Base-by-base conservation (phyloP, 257 asterid species). In the Osmanthus fragrans region DNA sequence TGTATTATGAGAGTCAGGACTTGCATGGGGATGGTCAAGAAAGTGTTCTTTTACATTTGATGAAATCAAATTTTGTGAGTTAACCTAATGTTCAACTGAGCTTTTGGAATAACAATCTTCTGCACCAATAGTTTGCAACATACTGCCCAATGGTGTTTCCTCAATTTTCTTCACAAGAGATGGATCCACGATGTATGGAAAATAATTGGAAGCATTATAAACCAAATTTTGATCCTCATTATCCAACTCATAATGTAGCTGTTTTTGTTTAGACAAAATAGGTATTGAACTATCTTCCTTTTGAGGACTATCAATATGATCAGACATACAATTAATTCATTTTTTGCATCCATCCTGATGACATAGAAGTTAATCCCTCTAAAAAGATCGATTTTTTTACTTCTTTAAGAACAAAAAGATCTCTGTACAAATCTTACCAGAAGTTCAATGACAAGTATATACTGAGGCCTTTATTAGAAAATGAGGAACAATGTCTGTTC, bases 61-160 rank as follows among this genome's bases (percentile, higher is more conserved):
- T 1, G 71, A 70, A 68, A 34, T 69, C 34, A 79, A 58, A 75
- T 81, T 78, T 67, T 73, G 87, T 58, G 85, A 81, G 58, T 74
- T 23, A 66, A 54, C 64, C 79, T 79, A 84, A 73, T 78, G 70
- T 67, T 80, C 77, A 42, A 29, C 75, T 37, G 82, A 79, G 76
- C 65, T 71, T 63, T 70, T 45, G 27, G 82, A 27, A 71, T 67
- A 58, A 67, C 79, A 29, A 64, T 76, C 88, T 80, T 83, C 86
- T 18, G 79, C 82, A 33, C 65, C 69, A 34, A 70, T 74, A 58
- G 58, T 45, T 76, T 79, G 70, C 77, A 83, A 77, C 54, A 25
- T 66, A 79, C 27, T 16, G 74, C 37, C 37, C 42, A 72, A 37
- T 11, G 85, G 73, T 73, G 80, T 77, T 76, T 81, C 86, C 32